Base-by-base conservation (phyloP, 306 rosid species). In the Hippophae tibetana region DNA sequence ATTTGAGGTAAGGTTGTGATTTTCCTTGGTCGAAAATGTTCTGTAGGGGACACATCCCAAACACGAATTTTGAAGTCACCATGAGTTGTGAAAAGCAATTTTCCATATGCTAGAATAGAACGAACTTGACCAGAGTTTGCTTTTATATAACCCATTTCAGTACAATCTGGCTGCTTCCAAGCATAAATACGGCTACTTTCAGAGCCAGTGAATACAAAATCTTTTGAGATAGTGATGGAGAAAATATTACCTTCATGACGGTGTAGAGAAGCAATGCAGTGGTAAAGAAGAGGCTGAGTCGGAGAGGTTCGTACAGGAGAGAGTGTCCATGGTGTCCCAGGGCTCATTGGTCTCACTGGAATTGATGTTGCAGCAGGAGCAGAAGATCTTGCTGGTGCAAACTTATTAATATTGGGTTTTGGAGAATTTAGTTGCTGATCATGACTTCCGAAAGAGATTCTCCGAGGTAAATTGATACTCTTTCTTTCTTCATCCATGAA, bases 211-310 rank as follows among this genome's bases (percentile, higher is more conserved):
- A 74, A 81, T 48, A 77, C 65, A 8, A 77, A 74, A 64, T 77
- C 80, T 45, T 71, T 71, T 2, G 80, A 60, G 48, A 76, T 61
- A 0, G 82, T 48, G 13, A 81, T 68, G 5, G 82, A 73, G 71
- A 70, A 65, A 23, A 81, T 74, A 55, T 77, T 77, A 10, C 80
- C 86, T 62, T 81, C 82, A 7, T 72, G 75, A 56, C 80, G 80
- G 67, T 81, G 86, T 31, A 81, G 80, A 42, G 86, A 81, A 14
- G 86, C 80, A 44, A 81, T 76, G 80, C 86, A 81, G 38, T 76
- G 80, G 66, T 76, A 80, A 54, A 80, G 70, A 46, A 74, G 73
- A 9, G 73, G 77, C 13, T 67, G 77, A 1, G 69, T 42, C 12
- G 79, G 73, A 43, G 71, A 59, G 12, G 74, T 63, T 9, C 77